Evolutionary conservation across 2,329 filamentous ascomycete genomes (phyloP), one percentile per base, ranked within the genome.

Genomic region (Myriosclerotinia scirpicola): DNA sequence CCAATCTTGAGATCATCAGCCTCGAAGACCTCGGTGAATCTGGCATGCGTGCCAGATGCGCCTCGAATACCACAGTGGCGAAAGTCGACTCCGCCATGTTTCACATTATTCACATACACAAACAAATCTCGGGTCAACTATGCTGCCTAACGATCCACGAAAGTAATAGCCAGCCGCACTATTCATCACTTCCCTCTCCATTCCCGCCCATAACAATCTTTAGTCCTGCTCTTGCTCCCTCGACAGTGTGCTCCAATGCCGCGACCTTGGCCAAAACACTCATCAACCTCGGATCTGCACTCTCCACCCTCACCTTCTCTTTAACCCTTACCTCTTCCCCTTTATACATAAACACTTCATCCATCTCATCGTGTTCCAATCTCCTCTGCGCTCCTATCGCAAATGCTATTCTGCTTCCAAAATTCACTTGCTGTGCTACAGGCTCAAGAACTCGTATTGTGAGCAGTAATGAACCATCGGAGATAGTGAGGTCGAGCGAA

Each of bases 291-390:
- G 94, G 94, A 77, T 98, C 93, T 65, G 93, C 91, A 73, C 73
- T 73, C 68, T 97, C 93, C 2, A 97, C 89, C 52, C 90, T 84
- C 5, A 97, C 86, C 80, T 97, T 97, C 77, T 97, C 94, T 71
- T 89, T 87, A 55, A 98, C 94, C 70, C 87, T 89, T 3, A 97
- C 93, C 69, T 95, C 87, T 66, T 87, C 83, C 5, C 85, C 85
- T 17, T 68, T 66, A 66, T 67, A 97, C 5, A 80, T 81, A 77
- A 96, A 97, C 0, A 90, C 80, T 48, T 87, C 84, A 68, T 94
- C 90, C 70, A 89, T 87, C 78, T 98, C 94, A 77, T 93, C 90
- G 76, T 93, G 90, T 71, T 89, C 87, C 2, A 89, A 81, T 22
- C 87, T 82, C 12, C 87, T 80, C 15, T 86, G 77, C 0, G 86